Percentiles rank a stretch among this genome's conserved stretches.
Conservation (phyloP, 163 green algal species). For the Coccomyxa subellipsoidea region DNA sequence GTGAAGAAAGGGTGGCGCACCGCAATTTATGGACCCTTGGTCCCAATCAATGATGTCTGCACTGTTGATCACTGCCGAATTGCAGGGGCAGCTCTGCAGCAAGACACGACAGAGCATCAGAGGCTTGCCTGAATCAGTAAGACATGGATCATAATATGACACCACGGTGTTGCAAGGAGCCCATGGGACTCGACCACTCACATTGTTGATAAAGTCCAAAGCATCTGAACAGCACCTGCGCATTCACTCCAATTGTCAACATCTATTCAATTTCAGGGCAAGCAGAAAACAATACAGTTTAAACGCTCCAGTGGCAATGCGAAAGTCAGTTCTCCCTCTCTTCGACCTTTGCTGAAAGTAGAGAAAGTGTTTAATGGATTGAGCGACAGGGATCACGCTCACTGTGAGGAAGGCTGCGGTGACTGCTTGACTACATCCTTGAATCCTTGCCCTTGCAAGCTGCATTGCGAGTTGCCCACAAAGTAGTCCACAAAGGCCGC, state of each 20-base stretch:
- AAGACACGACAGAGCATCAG: background rate
- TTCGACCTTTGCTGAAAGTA: no score
- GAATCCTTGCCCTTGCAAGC: background rate
- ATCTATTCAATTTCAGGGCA: background rate
- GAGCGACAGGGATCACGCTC: background rate
- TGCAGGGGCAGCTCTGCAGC: background rate
- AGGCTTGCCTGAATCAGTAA: background rate
- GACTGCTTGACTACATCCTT: background rate
- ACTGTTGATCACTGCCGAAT: background rate
- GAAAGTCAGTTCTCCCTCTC: no score
- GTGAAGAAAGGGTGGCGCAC: no score
- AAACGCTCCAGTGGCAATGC: background rate
- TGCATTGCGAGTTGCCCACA: slow-evolving; percentile 2
- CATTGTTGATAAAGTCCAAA: background rate
- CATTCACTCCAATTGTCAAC: background rate
- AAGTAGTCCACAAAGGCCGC: slow-evolving; percentile 1
- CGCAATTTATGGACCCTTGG: background rate
- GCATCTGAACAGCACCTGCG: background rate
- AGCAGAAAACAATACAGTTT: background rate
- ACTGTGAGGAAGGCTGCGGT: background rate
- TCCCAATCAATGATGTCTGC: slow-evolving; percentile 6
- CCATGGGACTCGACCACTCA: background rate
- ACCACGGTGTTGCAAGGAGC: no score
- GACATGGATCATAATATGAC: no score
- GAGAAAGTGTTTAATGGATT: background rate